Evolutionary conservation across 2,329 filamentous ascomycete genomes (phyloP), one percentile per base, ranked within the genome.

Genomic region (Diatrype stigma): DNA sequence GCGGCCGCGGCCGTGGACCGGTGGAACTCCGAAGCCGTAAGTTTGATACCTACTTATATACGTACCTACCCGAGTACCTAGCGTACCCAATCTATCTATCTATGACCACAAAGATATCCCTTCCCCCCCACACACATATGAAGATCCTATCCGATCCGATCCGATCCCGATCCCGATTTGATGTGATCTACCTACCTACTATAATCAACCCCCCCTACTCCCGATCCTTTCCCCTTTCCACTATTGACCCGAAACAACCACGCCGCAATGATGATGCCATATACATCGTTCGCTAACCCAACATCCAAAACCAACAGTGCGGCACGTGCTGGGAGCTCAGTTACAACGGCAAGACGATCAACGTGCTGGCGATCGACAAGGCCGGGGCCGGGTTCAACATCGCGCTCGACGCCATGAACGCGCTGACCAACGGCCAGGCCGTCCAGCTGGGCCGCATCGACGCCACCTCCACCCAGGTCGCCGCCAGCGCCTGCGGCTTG

Each of bases 311-410:
- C 30, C 61, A 30, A 2, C 34, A 72, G 66, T 86, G 83, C 69
- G 82, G 82, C 46, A 75, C 73, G 28, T 86, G 83, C 74, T 86
- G 78, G 74, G 60, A 70, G 52, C 70, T 84, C 50, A 73, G 68
- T 14, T 85, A 77, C 66, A 69, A 74, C 38, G 75, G 75, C 55
- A 70, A 66, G 51, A 75, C 67, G 50, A 73, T 85, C 70, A 74
- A 77, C 65, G 67, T 85, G 40, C 68, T 82, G 8, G 81, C 77
- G 51, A 70, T 85, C 51, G 82, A 85, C 66, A 73, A 74, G 57
- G 69, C 77, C 26, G 68, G 21, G 14, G 51, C 53, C 3, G 78
- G 78, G 40, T 79, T 81, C 70, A 84, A 83, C 69, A 74, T 85
- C 54, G 80, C 72, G n/a, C 67, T 80, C 51, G 62, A 59, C 34